These are phyloP conservation scores for Arabis alpina DNA, from an alignment of 345 rosid genomes.

Conservation along the genomic window DNA sequence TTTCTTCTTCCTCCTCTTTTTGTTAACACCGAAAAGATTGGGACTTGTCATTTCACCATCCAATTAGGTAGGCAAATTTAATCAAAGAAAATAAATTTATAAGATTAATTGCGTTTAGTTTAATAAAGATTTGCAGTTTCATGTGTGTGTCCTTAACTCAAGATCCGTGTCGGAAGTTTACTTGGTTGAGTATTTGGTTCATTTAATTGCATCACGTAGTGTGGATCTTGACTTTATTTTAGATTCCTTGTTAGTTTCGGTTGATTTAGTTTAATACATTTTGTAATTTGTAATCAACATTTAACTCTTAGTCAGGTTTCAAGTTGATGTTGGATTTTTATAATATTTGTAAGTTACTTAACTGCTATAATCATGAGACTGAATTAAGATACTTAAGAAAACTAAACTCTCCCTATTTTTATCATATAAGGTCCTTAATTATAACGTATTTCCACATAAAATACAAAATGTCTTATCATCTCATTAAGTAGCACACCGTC, in stretches of 20 bases:
- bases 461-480: not conserved
- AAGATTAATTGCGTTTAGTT: not conserved
- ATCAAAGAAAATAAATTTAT: slow-evolving; percentile 1
- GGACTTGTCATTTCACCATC: slow-evolving; percentile 35
- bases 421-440: slow-evolving; percentile 1
- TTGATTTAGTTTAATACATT: not conserved
- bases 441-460: slow-evolving; percentile 15
- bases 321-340: slow-evolving; percentile 22
- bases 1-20: slow-evolving; percentile 31
- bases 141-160: slow-evolving; percentile 37
- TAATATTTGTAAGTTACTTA: not conserved
- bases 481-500: slow-evolving; percentile 5
- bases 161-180: slow-evolving; percentile 36
- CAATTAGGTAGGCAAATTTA: slow-evolving; percentile 1
- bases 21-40: slow-evolving; percentile 30
- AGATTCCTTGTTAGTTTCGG: slow-evolving; percentile 7
- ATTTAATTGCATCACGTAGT: not conserved
- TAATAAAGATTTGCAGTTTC: slow-evolving; percentile 4
- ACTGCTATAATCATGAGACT: not conserved
- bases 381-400: slow-evolving; percentile 3
- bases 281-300: slow-evolving; percentile 26
- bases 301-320: slow-evolving; percentile 20
- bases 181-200: not conserved
- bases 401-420: not conserved
- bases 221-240: slow-evolving; percentile 5